Evolutionary conservation across 2,329 filamentous ascomycete genomes (phyloP).

Genomic region (Neonectria ditissima): DNA sequence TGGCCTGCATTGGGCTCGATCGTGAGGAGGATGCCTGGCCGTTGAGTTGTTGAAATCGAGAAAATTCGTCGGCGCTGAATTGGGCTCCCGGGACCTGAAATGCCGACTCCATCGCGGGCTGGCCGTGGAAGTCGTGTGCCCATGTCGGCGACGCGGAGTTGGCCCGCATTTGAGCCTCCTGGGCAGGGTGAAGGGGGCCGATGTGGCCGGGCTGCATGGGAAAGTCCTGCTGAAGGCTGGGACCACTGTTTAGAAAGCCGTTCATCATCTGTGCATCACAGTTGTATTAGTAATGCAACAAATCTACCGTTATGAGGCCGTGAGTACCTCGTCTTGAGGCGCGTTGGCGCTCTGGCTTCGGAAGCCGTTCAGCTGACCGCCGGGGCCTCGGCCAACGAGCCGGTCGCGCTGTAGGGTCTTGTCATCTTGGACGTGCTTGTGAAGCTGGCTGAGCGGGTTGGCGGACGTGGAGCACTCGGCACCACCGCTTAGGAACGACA

Average conservation of each 20-base stretch:
- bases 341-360: constrained; percentile 76
- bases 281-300: constrained; percentile 46
- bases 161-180: constrained; percentile 64
- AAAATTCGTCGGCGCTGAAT: constrained; percentile 88
- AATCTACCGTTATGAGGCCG: constrained; percentile 12
- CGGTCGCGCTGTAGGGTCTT: constrained; percentile 94
- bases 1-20: constrained; percentile 70
- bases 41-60: constrained; percentile 83
- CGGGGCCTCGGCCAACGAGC: constrained; percentile 79
- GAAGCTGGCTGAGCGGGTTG: constrained; percentile 97
- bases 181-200: constrained; percentile 59
- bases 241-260: constrained; percentile 86
- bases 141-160: constrained; percentile 66
- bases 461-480: constrained; percentile 96
- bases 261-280: constrained; percentile 80
- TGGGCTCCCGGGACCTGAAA: constrained; percentile 71
- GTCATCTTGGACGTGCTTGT: constrained; percentile 97
- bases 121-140: constrained; percentile 65
- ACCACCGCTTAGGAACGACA: constrained; percentile 96
- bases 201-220: constrained; percentile 62
- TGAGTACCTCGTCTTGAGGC: constrained; percentile 77
- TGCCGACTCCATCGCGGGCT: constrained; percentile 78
- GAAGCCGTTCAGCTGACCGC: constrained; percentile 80
- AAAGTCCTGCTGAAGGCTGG: constrained; percentile 66
- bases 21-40: constrained; percentile 64